phyloP scores from a whole-genome alignment of 1,139 yeast species.

The Lodderomyces jiufengensis region DNA sequence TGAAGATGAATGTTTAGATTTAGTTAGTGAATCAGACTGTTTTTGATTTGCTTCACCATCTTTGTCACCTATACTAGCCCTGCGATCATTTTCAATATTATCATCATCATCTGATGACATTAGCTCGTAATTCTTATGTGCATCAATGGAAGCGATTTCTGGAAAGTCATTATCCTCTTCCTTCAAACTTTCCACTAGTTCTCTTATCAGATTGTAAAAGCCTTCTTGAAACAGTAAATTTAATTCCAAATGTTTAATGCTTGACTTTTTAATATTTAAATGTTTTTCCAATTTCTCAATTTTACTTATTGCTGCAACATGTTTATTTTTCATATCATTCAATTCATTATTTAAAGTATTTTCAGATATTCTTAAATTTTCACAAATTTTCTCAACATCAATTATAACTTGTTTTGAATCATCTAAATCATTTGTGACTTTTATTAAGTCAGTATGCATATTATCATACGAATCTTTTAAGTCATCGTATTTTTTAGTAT shows the following conservation, averaged over 20 bases:
- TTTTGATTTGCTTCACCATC: too few relatives aligned
- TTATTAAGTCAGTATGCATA: conserved; percentile 6
- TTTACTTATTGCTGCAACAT: background rate
- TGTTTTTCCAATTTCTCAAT: conserved; percentile 1
- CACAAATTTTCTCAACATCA: conserved; percentile 7
- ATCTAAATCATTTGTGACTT: conserved; percentile 8
- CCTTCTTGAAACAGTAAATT: conserved; percentile 5
- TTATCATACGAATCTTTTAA: conserved; percentile 5
- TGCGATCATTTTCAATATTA: too few relatives aligned
- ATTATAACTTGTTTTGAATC: conserved; percentile 5
- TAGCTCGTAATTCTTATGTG: too few relatives aligned
- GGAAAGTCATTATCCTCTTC: conserved; percentile 4
- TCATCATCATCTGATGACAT: too few relatives aligned
- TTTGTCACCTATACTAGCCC: too few relatives aligned
- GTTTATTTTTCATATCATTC: conserved; percentile 1
- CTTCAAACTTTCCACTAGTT: conserved; percentile 2
- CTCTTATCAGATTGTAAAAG: conserved; percentile 4
- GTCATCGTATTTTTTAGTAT: conserved; percentile 2
- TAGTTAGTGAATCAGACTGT: too few relatives aligned
- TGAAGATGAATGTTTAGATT: too few relatives aligned
- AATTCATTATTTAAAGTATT: conserved; percentile 5
- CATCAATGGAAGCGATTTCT: background rate
- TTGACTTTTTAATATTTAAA: conserved; percentile 1
- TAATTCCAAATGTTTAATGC: background rate
- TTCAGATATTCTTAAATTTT: conserved; percentile 8